Conservation (phyloP, 1,284 basidiomycete species). For the Pyrrhoderma lamaoense region DNA sequence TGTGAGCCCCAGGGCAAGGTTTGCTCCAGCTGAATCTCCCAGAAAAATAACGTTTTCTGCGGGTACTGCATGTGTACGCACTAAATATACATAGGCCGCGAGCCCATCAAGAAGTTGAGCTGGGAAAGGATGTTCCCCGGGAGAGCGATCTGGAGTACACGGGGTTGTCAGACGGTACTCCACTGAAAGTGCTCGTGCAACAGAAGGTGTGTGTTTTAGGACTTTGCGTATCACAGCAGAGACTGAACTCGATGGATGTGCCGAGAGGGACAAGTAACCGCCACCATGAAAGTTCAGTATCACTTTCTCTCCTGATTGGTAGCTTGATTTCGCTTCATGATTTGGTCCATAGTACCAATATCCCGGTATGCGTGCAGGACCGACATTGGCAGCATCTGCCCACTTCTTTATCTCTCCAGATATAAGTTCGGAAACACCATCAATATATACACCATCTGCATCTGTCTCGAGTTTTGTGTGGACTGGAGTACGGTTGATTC, state of each 20-base stretch:
- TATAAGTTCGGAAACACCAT: conserved; percentile 49
- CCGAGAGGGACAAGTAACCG: conserved; percentile 36
- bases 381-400: conserved; percentile 35
- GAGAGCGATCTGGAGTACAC: conserved; percentile 6
- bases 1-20: conserved; percentile 38
- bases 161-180: conserved; percentile 29
- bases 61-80: conserved; percentile 30
- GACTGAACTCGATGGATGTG: conserved; percentile 34
- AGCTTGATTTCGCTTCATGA: conserved; percentile 30
- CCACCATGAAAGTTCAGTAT: conserved; percentile 47
- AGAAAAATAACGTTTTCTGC: conserved; percentile 40
- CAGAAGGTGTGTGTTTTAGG: conserved; percentile 19
- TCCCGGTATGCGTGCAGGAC: conserved; percentile 40
- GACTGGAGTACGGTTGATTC: conserved; percentile 3
- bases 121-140: conserved; percentile 34
- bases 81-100: conserved; percentile 39
- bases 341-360: conserved; percentile 42
- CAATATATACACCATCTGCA: conserved; percentile 31
- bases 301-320: conserved; percentile 30
- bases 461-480: conserved; percentile 10
- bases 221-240: conserved; percentile 22
- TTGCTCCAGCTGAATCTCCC: conserved; percentile 52
- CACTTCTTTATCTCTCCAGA: conserved; percentile 39
- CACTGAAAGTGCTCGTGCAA: conserved; percentile 28
- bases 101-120: conserved; percentile 42